Percentiles rank a stretch among this genome's conserved stretches.
Evolutionary conservation across 768 basidiomycete genomes (phyloP).

Genomic region (Xerocomus spinulosus): DNA sequence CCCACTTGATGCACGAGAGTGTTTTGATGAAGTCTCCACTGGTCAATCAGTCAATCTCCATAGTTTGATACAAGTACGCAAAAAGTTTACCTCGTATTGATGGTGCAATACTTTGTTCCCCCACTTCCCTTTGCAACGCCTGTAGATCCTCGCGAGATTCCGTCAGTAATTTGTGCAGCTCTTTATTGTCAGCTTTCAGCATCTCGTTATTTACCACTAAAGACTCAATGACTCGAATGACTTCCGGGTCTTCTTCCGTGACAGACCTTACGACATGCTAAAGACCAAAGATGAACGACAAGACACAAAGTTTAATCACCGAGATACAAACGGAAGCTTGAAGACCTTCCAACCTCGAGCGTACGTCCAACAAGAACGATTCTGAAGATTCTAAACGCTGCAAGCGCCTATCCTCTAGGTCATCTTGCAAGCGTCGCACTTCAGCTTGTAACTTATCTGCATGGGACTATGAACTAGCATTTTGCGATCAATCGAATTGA

Average conservation of each 20-base stretch:
- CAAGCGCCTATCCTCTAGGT: constrained; percentile 55
- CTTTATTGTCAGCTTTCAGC: constrained; percentile 75
- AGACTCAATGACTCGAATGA: constrained; percentile 71
- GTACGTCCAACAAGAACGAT: constrained; percentile 61
- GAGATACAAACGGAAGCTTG: constrained; percentile 47
- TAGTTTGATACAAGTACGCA: not conserved
- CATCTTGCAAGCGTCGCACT: constrained; percentile 57
- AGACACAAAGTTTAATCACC: not conserved
- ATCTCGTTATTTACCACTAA: constrained; percentile 82
- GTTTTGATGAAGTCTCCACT: constrained; percentile 36
- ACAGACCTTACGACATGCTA: constrained; percentile 39
- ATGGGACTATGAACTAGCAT: constrained; percentile 3
- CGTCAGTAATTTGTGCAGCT: constrained; percentile 67
- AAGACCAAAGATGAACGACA: constrained; percentile 15
- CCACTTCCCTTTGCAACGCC: constrained; percentile 65
- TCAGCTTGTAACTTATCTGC: constrained; percentile 69
- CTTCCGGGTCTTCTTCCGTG: constrained; percentile 48
- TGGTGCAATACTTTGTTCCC: constrained; percentile 57
- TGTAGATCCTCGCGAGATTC: constrained; percentile 77
- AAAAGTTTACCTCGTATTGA: constrained; percentile 39
- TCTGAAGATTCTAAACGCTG: constrained; percentile 65
- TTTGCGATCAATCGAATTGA: not conserved
- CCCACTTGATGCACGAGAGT: constrained; percentile 41
- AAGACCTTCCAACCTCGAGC: constrained; percentile 55
- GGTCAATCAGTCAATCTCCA: constrained; percentile 4